Conservation (phyloP, 305 asterid species). For the Fraxinus ornus region DNA sequence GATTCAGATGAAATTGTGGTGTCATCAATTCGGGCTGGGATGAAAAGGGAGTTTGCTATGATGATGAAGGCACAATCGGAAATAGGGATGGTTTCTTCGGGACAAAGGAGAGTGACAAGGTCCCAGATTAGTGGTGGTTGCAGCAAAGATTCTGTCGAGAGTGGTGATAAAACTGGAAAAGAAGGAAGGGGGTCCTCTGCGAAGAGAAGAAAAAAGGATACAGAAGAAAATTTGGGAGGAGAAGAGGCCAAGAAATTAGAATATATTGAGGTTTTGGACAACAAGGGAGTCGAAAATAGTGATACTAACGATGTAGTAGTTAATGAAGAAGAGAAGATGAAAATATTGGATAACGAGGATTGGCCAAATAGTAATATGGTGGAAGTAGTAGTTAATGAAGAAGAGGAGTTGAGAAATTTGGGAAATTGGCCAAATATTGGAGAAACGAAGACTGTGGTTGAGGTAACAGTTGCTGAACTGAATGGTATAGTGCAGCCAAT, state of each 20-base stretch:
- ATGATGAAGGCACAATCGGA: too few species aligned
- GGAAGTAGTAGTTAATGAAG: background rate
- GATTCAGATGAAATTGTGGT: too few species aligned
- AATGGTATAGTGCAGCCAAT: constrained; percentile 20
- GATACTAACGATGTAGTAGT: constrained; percentile 31
- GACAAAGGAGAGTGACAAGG: constrained; percentile 66
- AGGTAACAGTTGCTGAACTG: constrained; percentile 21
- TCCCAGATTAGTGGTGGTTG: constrained; percentile 42
- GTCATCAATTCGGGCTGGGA: too few species aligned
- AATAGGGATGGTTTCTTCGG: constrained; percentile 35
- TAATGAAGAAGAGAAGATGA: constrained; percentile 26
- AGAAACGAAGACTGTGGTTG: constrained; percentile 19
- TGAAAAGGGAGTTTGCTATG: too few species aligned
- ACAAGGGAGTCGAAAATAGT: constrained; percentile 32
- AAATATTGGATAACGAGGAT: constrained; percentile 1
- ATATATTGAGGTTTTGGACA: constrained; percentile 20
- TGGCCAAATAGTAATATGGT: background rate
- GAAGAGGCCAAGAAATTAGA: background rate
- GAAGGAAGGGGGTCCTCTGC: constrained; percentile 22
- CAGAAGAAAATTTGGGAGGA: background rate
- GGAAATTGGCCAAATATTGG: constrained; percentile 25
- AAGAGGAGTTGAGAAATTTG: constrained; percentile 18
- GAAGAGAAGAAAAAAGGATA: constrained; percentile 41
- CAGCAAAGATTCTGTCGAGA: constrained; percentile 22
- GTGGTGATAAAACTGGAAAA: constrained; percentile 24